phyloP scores from a whole-genome alignment of 176 grass and related monocot genomes.

The Pontederia paniculata region DNA sequence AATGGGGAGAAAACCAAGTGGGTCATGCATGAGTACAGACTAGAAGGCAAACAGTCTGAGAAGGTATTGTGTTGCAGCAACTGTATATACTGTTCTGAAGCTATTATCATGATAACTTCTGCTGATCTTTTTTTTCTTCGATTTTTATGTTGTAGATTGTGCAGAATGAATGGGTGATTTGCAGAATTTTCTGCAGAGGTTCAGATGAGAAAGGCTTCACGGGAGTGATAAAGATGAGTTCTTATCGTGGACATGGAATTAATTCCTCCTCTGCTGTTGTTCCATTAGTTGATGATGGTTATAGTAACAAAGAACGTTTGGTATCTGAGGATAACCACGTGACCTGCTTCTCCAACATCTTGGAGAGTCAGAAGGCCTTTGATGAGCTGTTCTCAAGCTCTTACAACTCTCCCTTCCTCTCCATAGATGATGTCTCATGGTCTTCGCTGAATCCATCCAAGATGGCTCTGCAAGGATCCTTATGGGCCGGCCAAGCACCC shows the following conservation, averaged over 20 bases:
- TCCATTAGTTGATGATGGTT: neutral
- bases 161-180: slow-evolving; percentile 17
- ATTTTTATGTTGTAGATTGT: neutral
- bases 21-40: slow-evolving; percentile 19
- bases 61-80: neutral
- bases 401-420: neutral
- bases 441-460: neutral
- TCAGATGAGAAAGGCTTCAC: neutral
- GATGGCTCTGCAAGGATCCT: neutral
- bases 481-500: neutral
- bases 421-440: neutral
- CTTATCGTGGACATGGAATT: neutral
- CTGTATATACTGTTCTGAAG: no score
- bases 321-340: neutral
- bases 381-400: neutral
- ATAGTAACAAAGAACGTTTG: neutral
- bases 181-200: slow-evolving; percentile 5
- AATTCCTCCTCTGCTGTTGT: neutral
- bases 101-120: neutral
- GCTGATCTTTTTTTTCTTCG: neutral
- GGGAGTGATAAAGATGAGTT: neutral
- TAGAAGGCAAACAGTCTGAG: slow-evolving; percentile 1
- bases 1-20: slow-evolving; percentile 10
- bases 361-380: neutral
- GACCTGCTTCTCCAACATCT: slow-evolving; percentile 10